phyloP scores from a whole-genome alignment of 2,329 filamentous ascomycete genomes.

The Harringtonia lauricola region DNA sequence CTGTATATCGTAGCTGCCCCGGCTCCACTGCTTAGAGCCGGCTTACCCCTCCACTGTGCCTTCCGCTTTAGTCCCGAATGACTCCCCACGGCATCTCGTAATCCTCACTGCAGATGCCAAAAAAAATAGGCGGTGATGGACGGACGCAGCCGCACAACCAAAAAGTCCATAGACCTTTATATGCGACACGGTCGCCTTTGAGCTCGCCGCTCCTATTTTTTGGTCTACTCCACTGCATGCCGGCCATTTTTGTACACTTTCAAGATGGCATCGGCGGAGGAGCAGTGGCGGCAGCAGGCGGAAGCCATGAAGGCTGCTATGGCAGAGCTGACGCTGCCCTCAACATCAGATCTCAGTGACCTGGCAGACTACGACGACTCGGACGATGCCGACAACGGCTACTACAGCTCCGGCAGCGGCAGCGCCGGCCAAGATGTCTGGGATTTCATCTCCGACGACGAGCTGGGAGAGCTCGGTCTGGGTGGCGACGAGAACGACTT shows the following conservation, averaged over 20 bases:
- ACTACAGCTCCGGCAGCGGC: conserved; percentile 29
- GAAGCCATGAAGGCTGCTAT: conserved; percentile 79
- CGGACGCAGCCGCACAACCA: neutral
- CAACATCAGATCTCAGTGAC: conserved; percentile 14
- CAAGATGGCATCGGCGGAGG: conserved; percentile 5
- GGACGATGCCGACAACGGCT: conserved; percentile 38
- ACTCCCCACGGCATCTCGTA: no score
- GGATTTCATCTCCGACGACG: conserved; percentile 80
- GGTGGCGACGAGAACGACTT: conserved; percentile 29
- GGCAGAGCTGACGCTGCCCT: conserved; percentile 52
- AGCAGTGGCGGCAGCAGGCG: conserved; percentile 76
- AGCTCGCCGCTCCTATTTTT: neutral
- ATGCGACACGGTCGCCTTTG: neutral
- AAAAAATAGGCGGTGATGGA: neutral
- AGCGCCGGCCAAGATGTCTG: conserved; percentile 73
- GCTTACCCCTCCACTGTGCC: neutral
- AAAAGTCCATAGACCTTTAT: no score
- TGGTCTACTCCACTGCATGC: conserved; percentile 1
- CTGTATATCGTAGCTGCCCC: no score
- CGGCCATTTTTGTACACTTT: neutral
- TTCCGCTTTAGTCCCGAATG: neutral
- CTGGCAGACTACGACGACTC: conserved; percentile 33
- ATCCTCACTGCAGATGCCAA: neutral
- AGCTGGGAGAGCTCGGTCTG: conserved; percentile 44
- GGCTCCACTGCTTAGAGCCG: no score